Evolutionary conservation across 345 rosid genomes (phyloP).

Genomic region (Eucalyptus globulus): DNA sequence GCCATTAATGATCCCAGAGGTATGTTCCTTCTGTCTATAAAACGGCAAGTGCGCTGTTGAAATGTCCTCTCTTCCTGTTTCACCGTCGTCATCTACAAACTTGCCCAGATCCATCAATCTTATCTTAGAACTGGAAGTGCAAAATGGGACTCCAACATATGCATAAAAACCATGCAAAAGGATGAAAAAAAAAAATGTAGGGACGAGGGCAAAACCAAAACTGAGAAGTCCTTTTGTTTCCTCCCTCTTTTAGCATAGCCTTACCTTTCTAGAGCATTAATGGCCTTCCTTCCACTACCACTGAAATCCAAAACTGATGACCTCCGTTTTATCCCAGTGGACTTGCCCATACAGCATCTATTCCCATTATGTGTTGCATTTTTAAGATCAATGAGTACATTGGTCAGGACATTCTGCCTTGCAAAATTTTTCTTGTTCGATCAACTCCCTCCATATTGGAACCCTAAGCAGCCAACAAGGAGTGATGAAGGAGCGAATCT

Average conservation of each 20-base stretch:
- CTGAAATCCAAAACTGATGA: not conserved
- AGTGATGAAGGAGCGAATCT: not conserved
- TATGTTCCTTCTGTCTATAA: not conserved
- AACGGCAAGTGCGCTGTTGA: not conserved
- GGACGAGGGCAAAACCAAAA: not conserved
- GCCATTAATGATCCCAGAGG: slow-evolving; percentile 85
- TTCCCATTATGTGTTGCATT: not conserved
- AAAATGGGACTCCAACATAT: not conserved
- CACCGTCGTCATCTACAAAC: not conserved
- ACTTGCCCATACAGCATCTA: not conserved
- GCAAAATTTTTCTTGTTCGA: not conserved
- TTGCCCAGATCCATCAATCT: not conserved
- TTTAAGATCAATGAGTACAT: not conserved
- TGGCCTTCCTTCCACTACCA: not conserved
- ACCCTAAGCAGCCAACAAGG: not conserved
- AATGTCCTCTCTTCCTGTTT: not conserved
- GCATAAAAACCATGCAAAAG: not conserved
- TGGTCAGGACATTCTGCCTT: not conserved
- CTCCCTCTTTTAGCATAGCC: not conserved
- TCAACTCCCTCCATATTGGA: not conserved
- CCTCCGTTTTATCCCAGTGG: not conserved
- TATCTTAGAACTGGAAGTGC: not conserved
- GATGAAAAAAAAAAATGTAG: not conserved
- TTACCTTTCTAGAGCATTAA: not conserved
- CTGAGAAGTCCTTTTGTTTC: not conserved